Evolutionary conservation across 192 early-diverging fungal species (phyloP).

Genomic region (Backusella tuberculispora): DNA sequence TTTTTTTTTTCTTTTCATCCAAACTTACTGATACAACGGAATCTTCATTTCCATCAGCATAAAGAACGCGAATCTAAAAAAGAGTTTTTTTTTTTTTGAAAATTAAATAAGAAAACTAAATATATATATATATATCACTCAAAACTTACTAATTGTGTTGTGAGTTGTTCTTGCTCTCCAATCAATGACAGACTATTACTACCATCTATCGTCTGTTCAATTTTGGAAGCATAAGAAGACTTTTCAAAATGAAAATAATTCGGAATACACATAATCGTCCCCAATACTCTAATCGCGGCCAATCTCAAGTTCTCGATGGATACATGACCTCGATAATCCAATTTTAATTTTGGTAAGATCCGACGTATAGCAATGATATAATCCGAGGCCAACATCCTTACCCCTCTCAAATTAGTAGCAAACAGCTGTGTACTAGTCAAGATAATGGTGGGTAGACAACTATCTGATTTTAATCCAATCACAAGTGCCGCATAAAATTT

Average conservation of each 20-base stretch:
- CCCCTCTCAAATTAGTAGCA: slow-evolving; percentile 67
- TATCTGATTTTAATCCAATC: slow-evolving; percentile 61
- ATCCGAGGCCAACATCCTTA: slow-evolving; percentile 72
- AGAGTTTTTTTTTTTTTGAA: too few species aligned
- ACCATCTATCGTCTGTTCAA: slow-evolving; percentile 43
- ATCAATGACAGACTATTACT: slow-evolving; percentile 38
- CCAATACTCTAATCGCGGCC: slow-evolving; percentile 62
- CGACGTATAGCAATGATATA: slow-evolving; percentile 69
- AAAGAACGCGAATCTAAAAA: slow-evolving; percentile 38
- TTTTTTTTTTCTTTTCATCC: neutral
- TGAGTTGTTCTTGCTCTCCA: slow-evolving; percentile 50
- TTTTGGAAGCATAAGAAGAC: slow-evolving; percentile 52
- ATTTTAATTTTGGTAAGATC: slow-evolving; percentile 53
- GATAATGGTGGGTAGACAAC: slow-evolving; percentile 70
- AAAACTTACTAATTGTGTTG: slow-evolving; percentile 52
- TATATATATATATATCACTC: neutral
- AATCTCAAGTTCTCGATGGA: slow-evolving; percentile 66
- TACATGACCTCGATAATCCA: slow-evolving; percentile 39
- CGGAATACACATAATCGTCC: slow-evolving; percentile 65
- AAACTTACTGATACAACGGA: slow-evolving; percentile 35
- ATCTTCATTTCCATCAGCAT: slow-evolving; percentile 21
- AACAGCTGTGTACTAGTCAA: slow-evolving; percentile 64
- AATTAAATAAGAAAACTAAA: neutral
- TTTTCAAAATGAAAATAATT: slow-evolving; percentile 70
- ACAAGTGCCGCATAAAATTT: slow-evolving; percentile 69